Conservation (phyloP, 345 rosid genomes). For the Camelina neglecta region DNA sequence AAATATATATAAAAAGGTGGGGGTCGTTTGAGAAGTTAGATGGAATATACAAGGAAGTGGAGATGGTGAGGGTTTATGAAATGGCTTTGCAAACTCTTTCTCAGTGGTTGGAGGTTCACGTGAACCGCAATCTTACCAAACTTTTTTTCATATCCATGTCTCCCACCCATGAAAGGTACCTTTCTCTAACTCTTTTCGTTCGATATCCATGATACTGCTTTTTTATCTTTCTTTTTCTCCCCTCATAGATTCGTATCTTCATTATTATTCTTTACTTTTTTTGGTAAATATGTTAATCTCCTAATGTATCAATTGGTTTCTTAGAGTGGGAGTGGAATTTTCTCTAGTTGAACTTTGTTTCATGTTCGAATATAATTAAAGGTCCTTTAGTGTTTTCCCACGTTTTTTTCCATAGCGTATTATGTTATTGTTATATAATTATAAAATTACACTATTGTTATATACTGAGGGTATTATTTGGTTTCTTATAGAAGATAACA, state of each 20-base stretch:
- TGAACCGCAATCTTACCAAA: slow-evolving; percentile 65
- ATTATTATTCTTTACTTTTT: neutral
- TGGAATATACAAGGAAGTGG: slow-evolving; percentile 68
- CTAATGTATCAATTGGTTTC: neutral
- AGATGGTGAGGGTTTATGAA: slow-evolving; percentile 75
- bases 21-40: slow-evolving; percentile 76
- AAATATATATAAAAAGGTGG: slow-evolving; percentile 49
- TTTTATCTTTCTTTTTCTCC: neutral
- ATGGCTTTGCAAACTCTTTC: slow-evolving; percentile 86
- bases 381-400: neutral
- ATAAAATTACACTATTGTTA: neutral
- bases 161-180: slow-evolving; percentile 85
- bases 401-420: neutral
- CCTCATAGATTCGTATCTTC: slow-evolving; percentile 16
- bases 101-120: slow-evolving; percentile 77
- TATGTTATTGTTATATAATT: neutral
- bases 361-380: neutral
- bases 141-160: slow-evolving; percentile 86
- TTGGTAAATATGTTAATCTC: neutral
- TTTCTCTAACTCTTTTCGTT: slow-evolving; percentile 25
- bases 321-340: neutral
- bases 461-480: neutral
- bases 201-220: slow-evolving; percentile 5
- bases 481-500: slow-evolving; percentile 3
- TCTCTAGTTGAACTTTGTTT: slow-evolving; percentile 19